Evolutionary conservation across 352 stramenopile species (phyloP).

Genomic region (Phytophthora palmivora): DNA sequence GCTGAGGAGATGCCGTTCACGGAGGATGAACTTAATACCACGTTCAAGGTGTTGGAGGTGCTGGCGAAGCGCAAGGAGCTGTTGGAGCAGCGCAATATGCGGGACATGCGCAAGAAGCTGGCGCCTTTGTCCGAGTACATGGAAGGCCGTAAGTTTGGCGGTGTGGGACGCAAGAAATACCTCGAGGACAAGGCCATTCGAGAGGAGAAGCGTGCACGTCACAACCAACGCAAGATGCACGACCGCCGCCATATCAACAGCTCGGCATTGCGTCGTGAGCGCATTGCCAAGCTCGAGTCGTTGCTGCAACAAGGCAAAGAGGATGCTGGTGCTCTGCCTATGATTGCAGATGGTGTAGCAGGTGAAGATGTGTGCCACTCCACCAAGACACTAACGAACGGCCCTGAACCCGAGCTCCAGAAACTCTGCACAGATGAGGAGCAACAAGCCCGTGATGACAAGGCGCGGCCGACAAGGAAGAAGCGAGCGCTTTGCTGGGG

Average conservation of each 20-base stretch:
- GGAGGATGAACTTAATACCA: constrained; percentile 64
- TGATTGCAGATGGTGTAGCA: constrained; percentile 93
- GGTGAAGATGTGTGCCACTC: constrained; percentile 70
- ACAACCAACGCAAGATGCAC: constrained; percentile 90
- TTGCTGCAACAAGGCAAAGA: constrained; percentile 89
- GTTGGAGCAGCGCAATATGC: constrained; percentile 80
- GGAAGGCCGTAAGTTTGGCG: constrained; percentile 87
- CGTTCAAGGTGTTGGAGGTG: constrained; percentile 71
- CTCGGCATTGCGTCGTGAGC: constrained; percentile 89
- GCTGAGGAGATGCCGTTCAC: constrained; percentile 74
- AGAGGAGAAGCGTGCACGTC: constrained; percentile 83
- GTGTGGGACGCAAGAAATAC: constrained; percentile 87
- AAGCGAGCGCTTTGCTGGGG: constrained; percentile 68
- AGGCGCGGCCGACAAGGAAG: constrained; percentile 57
- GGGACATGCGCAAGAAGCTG: constrained; percentile 79
- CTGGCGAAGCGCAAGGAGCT: constrained; percentile 59
- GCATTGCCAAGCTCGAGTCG: constrained; percentile 92
- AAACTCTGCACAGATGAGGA: constrained; percentile 66
- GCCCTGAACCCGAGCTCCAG: constrained; percentile 46
- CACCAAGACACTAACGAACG: constrained; percentile 37
- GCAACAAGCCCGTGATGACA: constrained; percentile 57
- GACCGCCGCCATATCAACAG: constrained; percentile 95
- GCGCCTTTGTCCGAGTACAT: constrained; percentile 80
- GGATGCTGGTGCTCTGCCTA: constrained; percentile 50
- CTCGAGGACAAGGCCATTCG: constrained; percentile 88